phyloP scores from a whole-genome alignment of 2,329 filamentous ascomycete genomes.

The Pezicula neosporulosa region DNA sequence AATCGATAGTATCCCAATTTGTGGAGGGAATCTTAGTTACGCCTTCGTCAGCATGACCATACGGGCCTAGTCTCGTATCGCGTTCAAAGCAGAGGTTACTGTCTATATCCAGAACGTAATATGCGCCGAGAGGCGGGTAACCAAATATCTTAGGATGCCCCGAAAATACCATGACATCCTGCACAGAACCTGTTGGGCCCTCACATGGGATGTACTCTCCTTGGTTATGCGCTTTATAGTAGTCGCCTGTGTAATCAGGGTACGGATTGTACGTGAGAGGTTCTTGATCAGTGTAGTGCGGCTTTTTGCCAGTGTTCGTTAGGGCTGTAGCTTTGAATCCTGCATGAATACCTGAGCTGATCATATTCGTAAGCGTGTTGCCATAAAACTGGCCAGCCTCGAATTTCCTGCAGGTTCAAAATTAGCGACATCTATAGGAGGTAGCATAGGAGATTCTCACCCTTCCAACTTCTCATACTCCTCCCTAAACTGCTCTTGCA shows the following conservation, averaged over 20 bases:
- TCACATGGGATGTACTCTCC: constrained; percentile 62
- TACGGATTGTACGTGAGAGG: constrained; percentile 67
- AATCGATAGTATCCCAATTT: constrained; percentile 63
- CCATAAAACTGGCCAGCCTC: constrained; percentile 53
- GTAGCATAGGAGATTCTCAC: constrained; percentile 7
- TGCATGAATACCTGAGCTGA: constrained; percentile 30
- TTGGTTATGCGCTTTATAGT: constrained; percentile 54
- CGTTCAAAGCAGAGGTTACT: constrained; percentile 64
- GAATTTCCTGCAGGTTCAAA: constrained; percentile 31
- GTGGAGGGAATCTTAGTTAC: constrained; percentile 24
- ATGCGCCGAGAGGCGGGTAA: constrained; percentile 58
- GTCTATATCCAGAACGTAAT: constrained; percentile 57
- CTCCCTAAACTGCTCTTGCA: constrained; percentile 16
- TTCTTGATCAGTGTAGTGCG: constrained; percentile 39
- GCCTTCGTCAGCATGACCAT: constrained; percentile 48
- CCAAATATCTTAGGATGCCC: constrained; percentile 57
- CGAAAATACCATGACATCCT: constrained; percentile 64
- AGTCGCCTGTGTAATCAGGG: constrained; percentile 61
- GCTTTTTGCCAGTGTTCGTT: constrained; percentile 26
- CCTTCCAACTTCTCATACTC: constrained; percentile 13
- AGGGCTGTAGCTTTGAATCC: constrained; percentile 30
- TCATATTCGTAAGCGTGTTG: constrained; percentile 47
- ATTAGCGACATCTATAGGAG: constrained; percentile 5
- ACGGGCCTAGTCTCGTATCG: constrained; percentile 65
- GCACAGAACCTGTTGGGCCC: constrained; percentile 48